A percentile compares a stretch with the other conserved stretches of the same genome.
Evolutionary conservation across 225 moss, liverwort and hornwort genomes (phyloP).

Genomic region (Neckera pumila): DNA sequence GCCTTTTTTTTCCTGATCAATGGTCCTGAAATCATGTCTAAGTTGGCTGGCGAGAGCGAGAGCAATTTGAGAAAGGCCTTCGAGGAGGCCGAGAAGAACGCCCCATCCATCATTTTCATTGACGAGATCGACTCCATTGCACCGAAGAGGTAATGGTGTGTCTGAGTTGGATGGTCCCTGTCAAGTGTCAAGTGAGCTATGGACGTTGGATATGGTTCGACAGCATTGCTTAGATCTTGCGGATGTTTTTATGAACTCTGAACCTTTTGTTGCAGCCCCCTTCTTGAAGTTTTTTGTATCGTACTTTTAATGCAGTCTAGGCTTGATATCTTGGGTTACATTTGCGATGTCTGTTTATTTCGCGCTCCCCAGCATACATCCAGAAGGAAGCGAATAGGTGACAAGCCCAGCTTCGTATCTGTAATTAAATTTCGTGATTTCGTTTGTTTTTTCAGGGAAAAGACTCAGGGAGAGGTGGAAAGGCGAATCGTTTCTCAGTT

Average conservation of each 20-base stretch:
- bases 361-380: neutral
- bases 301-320: neutral
- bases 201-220: neutral
- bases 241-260: neutral
- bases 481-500: slow-evolving; percentile 92
- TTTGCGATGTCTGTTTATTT: neutral
- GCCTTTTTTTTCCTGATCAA: slow-evolving; percentile 96
- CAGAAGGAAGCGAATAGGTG: neutral
- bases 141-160: slow-evolving; percentile 46
- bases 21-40: slow-evolving; percentile 97
- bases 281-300: too few relatives aligned
- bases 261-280: neutral
- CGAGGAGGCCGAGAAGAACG: slow-evolving; percentile 97
- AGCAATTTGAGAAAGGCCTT: slow-evolving; percentile 92
- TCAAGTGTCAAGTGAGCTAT: neutral
- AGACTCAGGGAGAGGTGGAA: slow-evolving; percentile 95
- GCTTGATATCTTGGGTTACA: too few relatives aligned
- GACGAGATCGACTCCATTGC: slow-evolving; percentile 97
- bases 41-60: slow-evolving; percentile 93
- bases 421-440: neutral
- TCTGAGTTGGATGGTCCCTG: neutral
- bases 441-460: slow-evolving; percentile 22
- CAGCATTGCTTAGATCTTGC: neutral
- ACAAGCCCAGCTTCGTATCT: too few relatives aligned
- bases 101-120: slow-evolving; percentile 88